A percentile compares a stretch with the other conserved stretches of the same genome.
Conservation (phyloP, 371 early-diverging fungal genomes). For the Chytridium lagenaria region DNA sequence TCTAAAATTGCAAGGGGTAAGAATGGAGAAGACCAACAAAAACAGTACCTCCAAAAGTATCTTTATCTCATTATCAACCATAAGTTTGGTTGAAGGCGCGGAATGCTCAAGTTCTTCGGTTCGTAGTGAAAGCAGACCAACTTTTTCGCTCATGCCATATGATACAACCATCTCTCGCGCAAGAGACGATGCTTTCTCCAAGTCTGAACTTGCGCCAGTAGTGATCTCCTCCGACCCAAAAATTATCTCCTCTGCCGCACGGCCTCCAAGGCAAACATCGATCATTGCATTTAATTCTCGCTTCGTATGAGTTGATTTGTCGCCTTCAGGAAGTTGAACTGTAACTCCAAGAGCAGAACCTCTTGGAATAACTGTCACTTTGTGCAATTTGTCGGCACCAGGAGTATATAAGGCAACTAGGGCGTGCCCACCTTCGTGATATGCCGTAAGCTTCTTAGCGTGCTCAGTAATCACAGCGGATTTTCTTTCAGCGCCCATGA, state of each 20-base stretch:
- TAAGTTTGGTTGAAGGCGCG: conserved; percentile 73
- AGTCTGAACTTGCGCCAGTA: conserved; percentile 91
- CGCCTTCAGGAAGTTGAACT: conserved; percentile 94
- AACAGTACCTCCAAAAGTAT: conserved; percentile 68
- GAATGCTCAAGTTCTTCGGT: conserved; percentile 76
- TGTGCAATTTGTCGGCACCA: conserved; percentile 96
- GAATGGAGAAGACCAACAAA: too few relatives aligned
- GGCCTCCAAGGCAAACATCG: conserved; percentile 97
- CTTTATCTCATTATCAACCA: conserved; percentile 88
- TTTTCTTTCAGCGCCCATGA: conserved; percentile 97
- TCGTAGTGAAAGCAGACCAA: conserved; percentile 68
- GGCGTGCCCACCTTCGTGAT: conserved; percentile 98
- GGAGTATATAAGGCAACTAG: conserved; percentile 94
- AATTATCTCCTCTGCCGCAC: conserved; percentile 94
- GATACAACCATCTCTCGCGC: conserved; percentile 91
- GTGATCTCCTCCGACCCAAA: conserved; percentile 94
- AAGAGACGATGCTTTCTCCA: conserved; percentile 88
- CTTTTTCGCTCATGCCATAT: conserved; percentile 94
- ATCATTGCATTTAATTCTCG: conserved; percentile 87
- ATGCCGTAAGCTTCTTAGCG: conserved; percentile 87
- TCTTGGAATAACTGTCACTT: conserved; percentile 98
- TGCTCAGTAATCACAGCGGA: conserved; percentile 91
- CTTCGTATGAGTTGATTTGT: conserved; percentile 83
- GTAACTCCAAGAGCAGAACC: conserved; percentile 91
- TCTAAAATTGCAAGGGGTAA: conserved; percentile 37